Conservation (phyloP, 148 eudicot genomes). For the Polygonum aviculare region DNA sequence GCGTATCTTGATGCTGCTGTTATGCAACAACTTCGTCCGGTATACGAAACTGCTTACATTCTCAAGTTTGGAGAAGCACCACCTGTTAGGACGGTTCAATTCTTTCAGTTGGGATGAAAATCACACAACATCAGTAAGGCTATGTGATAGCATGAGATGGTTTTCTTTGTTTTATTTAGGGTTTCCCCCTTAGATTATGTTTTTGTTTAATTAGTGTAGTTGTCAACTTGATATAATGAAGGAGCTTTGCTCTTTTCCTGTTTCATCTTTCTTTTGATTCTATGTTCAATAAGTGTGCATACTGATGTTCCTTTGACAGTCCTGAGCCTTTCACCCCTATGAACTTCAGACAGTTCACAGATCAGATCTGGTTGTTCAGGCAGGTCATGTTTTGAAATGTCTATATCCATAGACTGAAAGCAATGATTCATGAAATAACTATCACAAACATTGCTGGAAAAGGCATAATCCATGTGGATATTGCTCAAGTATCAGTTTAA, state of each 20-base stretch:
- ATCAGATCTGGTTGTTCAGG: no score
- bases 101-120: slow-evolving; percentile 24
- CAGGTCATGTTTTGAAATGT: no score
- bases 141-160: neutral
- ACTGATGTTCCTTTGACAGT: neutral
- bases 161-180: neutral
- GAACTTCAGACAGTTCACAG: no score
- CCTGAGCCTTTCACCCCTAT: no score
- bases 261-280: neutral
- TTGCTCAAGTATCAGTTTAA: neutral
- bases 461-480: neutral
- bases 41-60: slow-evolving; percentile 71
- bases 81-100: slow-evolving; percentile 37
- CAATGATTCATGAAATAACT: neutral
- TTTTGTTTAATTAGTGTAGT: neutral
- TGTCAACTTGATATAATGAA: neutral
- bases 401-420: no score
- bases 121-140: neutral
- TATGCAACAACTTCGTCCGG: slow-evolving; percentile 47
- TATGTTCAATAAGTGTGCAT: neutral
- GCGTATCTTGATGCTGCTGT: slow-evolving; percentile 85
- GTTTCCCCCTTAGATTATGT: neutral
- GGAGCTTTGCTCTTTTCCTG: neutral
- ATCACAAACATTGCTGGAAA: neutral
- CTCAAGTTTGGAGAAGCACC: slow-evolving; percentile 78